These are phyloP conservation scores for Gyrodon lividus DNA, from an alignment of 768 basidiomycete species.

Conservation along the genomic window DNA sequence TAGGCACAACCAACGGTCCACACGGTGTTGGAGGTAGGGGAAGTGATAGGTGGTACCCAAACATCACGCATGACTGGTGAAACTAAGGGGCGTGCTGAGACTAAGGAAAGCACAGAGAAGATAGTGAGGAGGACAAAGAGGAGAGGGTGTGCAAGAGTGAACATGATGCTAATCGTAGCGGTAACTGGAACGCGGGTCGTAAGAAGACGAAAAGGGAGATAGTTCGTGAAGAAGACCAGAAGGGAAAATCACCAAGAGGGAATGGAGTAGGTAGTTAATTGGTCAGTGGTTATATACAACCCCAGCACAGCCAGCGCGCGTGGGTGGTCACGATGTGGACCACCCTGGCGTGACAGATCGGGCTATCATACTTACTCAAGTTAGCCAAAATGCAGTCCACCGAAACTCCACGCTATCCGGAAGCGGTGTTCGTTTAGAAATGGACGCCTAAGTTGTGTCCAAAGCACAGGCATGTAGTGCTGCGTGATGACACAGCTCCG, in stretches of 20 bases:
- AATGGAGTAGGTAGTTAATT: background rate
- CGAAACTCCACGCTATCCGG: background rate
- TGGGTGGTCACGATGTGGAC: slow-evolving; percentile 1
- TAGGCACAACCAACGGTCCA: slow-evolving; percentile 43
- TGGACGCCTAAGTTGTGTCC: no score
- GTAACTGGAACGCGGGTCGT: background rate
- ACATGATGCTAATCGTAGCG: slow-evolving; percentile 22
- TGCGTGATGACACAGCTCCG: no score
- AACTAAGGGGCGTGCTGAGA: slow-evolving; percentile 30
- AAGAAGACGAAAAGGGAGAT: background rate
- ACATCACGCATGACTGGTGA: slow-evolving; percentile 40
- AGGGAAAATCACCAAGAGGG: background rate
- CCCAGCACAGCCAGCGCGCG: slow-evolving; percentile 4
- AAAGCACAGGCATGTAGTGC: no score
- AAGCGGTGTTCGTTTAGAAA: background rate
- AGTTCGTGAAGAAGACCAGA: background rate
- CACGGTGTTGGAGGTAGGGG: slow-evolving; percentile 34
- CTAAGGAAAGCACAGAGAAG: slow-evolving; percentile 26
- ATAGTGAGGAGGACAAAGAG: slow-evolving; percentile 14
- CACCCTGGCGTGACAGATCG: background rate
- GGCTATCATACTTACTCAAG: background rate
- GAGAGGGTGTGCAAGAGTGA: slow-evolving; percentile 4
- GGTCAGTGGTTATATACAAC: slow-evolving; percentile 14
- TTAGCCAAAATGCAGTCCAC: background rate
- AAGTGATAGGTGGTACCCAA: slow-evolving; percentile 43